Conservation (phyloP, 257 asterid genomes). For the Cinchona pubescens region DNA sequence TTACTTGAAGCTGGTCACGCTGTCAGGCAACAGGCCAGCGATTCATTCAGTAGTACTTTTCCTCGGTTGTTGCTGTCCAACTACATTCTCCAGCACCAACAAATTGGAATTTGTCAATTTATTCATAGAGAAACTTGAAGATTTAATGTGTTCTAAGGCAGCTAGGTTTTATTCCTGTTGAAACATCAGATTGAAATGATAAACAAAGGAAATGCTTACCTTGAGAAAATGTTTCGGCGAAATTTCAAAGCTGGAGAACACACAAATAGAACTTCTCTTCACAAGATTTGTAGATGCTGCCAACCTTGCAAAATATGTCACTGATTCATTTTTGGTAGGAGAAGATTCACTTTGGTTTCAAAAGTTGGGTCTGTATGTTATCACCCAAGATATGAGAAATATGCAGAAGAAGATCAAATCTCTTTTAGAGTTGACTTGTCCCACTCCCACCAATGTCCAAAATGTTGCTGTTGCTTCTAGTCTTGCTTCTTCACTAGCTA, state of each 20-base stretch:
- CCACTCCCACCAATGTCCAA: too few relatives aligned
- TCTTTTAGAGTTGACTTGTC: too few relatives aligned
- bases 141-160: background rate
- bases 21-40: too few relatives aligned
- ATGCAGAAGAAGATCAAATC: too few relatives aligned
- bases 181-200: background rate
- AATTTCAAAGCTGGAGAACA: background rate
- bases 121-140: background rate
- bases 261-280: background rate
- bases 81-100: background rate
- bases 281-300: background rate
- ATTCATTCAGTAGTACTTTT: background rate
- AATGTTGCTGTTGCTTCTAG: too few relatives aligned
- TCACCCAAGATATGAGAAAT: too few relatives aligned
- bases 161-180: background rate
- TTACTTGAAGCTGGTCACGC: too few relatives aligned
- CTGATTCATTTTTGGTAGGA: background rate
- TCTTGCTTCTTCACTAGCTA: too few relatives aligned
- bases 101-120: background rate
- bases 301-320: too few relatives aligned
- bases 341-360: background rate
- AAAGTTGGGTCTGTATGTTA: too few relatives aligned
- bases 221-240: background rate
- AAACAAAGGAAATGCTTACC: background rate
- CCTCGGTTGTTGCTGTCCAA: too few relatives aligned